A percentile compares a stretch with the other conserved stretches of the same genome.
Conservation (phyloP, 768 basidiomycete species). For the Tylopilus plumbeoviolaceoides region DNA sequence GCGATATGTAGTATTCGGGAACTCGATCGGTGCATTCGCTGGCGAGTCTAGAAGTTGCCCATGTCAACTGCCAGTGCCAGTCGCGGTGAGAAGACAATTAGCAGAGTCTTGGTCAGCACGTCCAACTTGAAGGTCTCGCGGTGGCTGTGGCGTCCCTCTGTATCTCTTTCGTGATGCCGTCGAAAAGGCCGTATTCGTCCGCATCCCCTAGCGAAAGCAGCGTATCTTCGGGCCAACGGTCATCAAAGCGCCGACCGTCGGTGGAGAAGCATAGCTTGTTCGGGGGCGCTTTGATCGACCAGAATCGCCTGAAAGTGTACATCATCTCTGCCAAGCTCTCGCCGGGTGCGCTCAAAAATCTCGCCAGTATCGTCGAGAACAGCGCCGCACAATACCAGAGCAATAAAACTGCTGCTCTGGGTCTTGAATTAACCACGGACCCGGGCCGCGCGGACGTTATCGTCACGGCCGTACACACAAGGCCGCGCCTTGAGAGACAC, state of each 20-base stretch:
- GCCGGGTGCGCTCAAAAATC: slow-evolving; percentile 16
- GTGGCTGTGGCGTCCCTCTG: slow-evolving; percentile 7
- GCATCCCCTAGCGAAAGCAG: not conserved
- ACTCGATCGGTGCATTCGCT: not conserved
- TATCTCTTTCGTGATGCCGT: slow-evolving; percentile 5
- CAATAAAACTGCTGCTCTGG: not conserved
- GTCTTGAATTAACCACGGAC: slow-evolving; percentile 36
- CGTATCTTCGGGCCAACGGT: not conserved
- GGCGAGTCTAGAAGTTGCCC: not conserved
- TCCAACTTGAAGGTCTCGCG: not conserved
- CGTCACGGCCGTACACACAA: slow-evolving; percentile 63
- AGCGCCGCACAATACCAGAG: not conserved
- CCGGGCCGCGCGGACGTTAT: slow-evolving; percentile 57
- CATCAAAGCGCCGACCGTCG: slow-evolving; percentile 22
- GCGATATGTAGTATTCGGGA: not conserved
- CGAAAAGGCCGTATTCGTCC: slow-evolving; percentile 5
- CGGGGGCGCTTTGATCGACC: no score
- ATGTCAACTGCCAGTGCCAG: no score
- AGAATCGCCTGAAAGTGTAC: slow-evolving; percentile 18
- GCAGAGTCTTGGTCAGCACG: not conserved
- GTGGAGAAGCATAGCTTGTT: no score
- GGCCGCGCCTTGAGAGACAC: slow-evolving; percentile 66
- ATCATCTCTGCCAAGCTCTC: slow-evolving; percentile 34
- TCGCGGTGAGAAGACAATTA: no score
- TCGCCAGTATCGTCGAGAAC: slow-evolving; percentile 26